Evolutionary conservation across 148 eudicot genomes (phyloP), one percentile per base, ranked within the genome.

Genomic region (Silene conica): DNA sequence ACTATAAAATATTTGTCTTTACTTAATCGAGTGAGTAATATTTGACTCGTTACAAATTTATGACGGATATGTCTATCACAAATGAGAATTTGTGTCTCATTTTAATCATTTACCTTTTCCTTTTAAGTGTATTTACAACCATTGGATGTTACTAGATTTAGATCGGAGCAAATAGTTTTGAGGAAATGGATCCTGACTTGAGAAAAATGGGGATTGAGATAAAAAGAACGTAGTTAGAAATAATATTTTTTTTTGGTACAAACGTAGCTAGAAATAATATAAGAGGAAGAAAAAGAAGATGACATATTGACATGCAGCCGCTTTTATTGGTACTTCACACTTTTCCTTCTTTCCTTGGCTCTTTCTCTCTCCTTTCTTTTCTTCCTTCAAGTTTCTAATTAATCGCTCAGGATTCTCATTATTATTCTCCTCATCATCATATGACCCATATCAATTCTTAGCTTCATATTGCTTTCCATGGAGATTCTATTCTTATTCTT

Each of bases 271-370:
- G 14, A 38, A 38, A 6, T 6, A 38, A 38, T 38, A 38, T n/a
- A n/a, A 38, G 43, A 38, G 43, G 43, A 60, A 68, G 38, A 25
- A 64, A 70, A 65, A 70, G 63, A 65, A 75, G 71, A 74, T 70
- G 72, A 75, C 78, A 80, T 75, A 75, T 77, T 38, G 62, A 73
- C 73, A 79, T 74, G 77, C 82, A 71, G 79, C 79, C 79, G 56
- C 72, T 80, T 80, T 70, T 71, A 75, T 75, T 80, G 70, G 76
- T 46, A 48, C 60, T 65, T 25, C 11, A 74, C 59, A 31, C 50
- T 64, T 43, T 41, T 7, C 28, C 34, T 54, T 28, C 48, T 13
- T 25, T 57, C 34, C 31, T 34, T 59, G 34, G 8, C 52, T 14
- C 70, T 38, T 26, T 22, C 15, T 25, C 23, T 21, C 15, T 5